Evolutionary conservation across 345 rosid genomes (phyloP), one percentile per base, ranked within the genome.

Genomic region (Erucastrum elatum): DNA sequence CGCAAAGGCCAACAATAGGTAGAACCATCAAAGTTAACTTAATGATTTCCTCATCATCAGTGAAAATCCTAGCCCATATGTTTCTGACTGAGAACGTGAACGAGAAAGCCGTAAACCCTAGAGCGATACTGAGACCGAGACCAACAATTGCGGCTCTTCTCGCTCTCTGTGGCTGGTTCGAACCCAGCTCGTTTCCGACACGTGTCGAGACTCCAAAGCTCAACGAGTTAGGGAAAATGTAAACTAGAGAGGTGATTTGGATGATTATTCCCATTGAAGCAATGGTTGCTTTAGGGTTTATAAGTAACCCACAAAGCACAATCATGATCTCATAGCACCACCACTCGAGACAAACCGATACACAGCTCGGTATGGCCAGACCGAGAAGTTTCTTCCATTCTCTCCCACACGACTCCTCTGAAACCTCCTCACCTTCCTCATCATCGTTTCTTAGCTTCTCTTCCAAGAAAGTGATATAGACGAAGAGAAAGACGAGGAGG

Each of bases 401-500:
- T 51, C 56, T 77, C 31, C 64, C 75, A 69, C 6, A 46, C 3
- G 37, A 31, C 61, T 70, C 80, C 64, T 77, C 64, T 62, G 56
- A 86, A 1, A 86, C 74, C 62, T 83, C 74, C 62, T 83, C 56
- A 51, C 56, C 21, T 51, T 51, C 70, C 29, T 85, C 77, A n/a
- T 87, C 84, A 1, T 86, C 84, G 1, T 85, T 84, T 8, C 37
- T 60, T 41, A 13, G 12, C 53, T 76, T 68, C 2, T 76, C 80
- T 9, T 76, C 75, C 2, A 90, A 86, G 83, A 87, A 37, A 67
- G 77, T 65, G 21, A 94, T 82, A 39, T 94, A 92, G 31, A 89
- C 16, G 56, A 92, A 64, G 13, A 94, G 75, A 7, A 83, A 84
- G 4, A 12, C 84, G 0, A 90, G 90, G 0, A 92, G 88, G 64